These are phyloP conservation scores for Hysterium pulicare DNA, from an alignment of 2,329 filamentous ascomycete species.

Conservation along the genomic window DNA sequence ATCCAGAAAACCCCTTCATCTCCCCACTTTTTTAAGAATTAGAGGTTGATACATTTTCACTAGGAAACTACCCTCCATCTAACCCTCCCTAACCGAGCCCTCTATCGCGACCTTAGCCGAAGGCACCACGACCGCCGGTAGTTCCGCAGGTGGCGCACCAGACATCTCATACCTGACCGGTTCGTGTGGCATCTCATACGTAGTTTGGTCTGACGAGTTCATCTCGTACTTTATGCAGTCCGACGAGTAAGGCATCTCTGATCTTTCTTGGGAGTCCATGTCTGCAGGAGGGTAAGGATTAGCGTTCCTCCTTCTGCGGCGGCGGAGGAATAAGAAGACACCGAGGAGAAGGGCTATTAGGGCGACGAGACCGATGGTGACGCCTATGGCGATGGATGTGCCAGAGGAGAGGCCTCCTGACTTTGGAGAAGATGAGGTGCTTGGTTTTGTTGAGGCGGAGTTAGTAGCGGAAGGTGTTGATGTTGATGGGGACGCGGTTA, in stretches of 20 bases:
- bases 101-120: too few species aligned
- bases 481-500: neutral
- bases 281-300: neutral
- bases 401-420: constrained; percentile 1
- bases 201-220: neutral
- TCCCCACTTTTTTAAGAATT: too few species aligned
- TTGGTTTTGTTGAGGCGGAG: neutral
- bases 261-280: too few species aligned
- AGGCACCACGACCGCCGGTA: neutral
- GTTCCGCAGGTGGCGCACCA: neutral
- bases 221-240: neutral
- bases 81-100: too few species aligned
- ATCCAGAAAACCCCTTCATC: too few species aligned
- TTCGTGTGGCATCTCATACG: neutral
- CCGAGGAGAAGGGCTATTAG: neutral
- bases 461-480: neutral
- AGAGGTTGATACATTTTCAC: too few species aligned
- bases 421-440: neutral
- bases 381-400: constrained; percentile 4
- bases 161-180: neutral
- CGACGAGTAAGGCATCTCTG: too few species aligned
- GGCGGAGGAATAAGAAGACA: neutral
- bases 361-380: neutral
- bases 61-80: too few species aligned
- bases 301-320: neutral